Evolutionary conservation across 2,329 filamentous ascomycete species (phyloP).

Genomic region (Cladobotryum mycophilum): DNA sequence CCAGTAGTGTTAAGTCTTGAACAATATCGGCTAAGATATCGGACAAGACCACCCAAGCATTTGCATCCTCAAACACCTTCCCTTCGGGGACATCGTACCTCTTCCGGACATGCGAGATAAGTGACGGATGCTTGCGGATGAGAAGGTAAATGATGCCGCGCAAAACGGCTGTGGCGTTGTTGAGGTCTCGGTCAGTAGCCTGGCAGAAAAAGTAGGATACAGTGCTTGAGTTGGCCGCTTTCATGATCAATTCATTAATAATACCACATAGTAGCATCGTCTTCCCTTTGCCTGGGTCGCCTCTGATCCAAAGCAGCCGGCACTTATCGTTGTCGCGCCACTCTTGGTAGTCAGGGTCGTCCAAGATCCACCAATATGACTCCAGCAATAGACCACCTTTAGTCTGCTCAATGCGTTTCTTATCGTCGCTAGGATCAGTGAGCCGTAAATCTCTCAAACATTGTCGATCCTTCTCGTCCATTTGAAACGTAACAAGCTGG

Average conservation of each 20-base stretch:
- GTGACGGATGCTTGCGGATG: slow-evolving; percentile 23
- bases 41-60: slow-evolving; percentile 30
- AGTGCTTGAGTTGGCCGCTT: neutral
- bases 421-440: slow-evolving; percentile 29
- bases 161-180: slow-evolving; percentile 34
- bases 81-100: slow-evolving; percentile 28
- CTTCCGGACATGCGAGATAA: slow-evolving; percentile 29
- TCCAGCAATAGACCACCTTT: slow-evolving; percentile 29
- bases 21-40: slow-evolving; percentile 37
- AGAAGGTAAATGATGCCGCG: slow-evolving; percentile 38
- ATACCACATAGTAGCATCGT: slow-evolving; percentile 30
- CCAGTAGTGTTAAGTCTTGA: slow-evolving; percentile 20
- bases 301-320: slow-evolving; percentile 26
- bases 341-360: slow-evolving; percentile 20
- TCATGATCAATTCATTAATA: slow-evolving; percentile 15
- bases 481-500: slow-evolving; percentile 2
- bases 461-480: slow-evolving; percentile 13
- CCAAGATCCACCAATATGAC: slow-evolving; percentile 31
- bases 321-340: slow-evolving; percentile 14
- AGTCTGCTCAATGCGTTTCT: slow-evolving; percentile 26
- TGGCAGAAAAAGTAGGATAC: slow-evolving; percentile 38
- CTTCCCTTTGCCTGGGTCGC: slow-evolving; percentile 33
- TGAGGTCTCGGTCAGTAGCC: slow-evolving; percentile 28
- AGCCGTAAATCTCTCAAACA: slow-evolving; percentile 19
- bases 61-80: slow-evolving; percentile 33